Percentiles rank a stretch among this genome's conserved stretches.
These are phyloP conservation scores for Dipsacomyces acuminosporus DNA, from an alignment of 371 early-diverging fungal genomes.

Conservation along the genomic window DNA sequence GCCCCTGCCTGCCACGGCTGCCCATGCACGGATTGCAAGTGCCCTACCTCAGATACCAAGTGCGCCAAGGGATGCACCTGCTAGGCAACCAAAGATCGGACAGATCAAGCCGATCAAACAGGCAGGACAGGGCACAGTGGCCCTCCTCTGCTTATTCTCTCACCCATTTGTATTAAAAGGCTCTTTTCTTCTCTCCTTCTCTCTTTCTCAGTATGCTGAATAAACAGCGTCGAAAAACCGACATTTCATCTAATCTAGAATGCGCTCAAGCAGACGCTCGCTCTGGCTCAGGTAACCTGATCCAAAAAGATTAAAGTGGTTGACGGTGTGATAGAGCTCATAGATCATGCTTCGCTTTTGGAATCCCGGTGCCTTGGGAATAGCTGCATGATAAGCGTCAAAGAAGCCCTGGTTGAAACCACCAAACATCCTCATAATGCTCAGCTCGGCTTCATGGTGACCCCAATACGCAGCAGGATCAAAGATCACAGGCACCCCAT, in stretches of 20 bases:
- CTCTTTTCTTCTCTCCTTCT: too few relatives aligned
- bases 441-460: slow-evolving; percentile 46
- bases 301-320: slow-evolving; percentile 47
- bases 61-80: too few relatives aligned
- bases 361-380: slow-evolving; percentile 44
- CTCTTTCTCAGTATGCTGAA: too few relatives aligned
- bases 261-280: slow-evolving; percentile 12
- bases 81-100: too few relatives aligned
- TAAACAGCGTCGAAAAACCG: too few relatives aligned
- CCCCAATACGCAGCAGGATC: slow-evolving; percentile 48
- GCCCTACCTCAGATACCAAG: slow-evolving; percentile 25
- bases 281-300: slow-evolving; percentile 20
- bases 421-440: slow-evolving; percentile 49
- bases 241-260: slow-evolving; percentile 3
- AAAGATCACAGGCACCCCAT: slow-evolving; percentile 38
- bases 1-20: slow-evolving; percentile 38
- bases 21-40: slow-evolving; percentile 43
- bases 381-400: slow-evolving; percentile 29
- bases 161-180: too few relatives aligned
- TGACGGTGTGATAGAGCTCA: slow-evolving; percentile 44
- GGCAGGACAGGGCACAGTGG: too few relatives aligned
- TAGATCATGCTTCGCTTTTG: slow-evolving; percentile 33
- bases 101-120: too few relatives aligned
- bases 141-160: too few relatives aligned
- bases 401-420: slow-evolving; percentile 25